Percentiles rank a stretch among this genome's conserved stretches.
Evolutionary conservation across 2,329 filamentous ascomycete species (phyloP).

Genomic region (Colletotrichum sp.): DNA sequence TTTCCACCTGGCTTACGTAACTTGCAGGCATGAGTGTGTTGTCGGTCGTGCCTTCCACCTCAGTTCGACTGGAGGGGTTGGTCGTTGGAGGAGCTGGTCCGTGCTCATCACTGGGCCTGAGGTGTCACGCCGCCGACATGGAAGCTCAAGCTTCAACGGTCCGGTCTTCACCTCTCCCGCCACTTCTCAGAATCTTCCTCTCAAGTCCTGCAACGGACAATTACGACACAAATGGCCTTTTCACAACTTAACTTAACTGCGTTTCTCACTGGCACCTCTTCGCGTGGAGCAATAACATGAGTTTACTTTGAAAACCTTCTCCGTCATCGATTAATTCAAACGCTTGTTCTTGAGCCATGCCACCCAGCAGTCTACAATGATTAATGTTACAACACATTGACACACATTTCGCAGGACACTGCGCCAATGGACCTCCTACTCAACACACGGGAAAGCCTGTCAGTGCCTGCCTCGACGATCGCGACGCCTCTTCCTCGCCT

Average conservation of each 20-base stretch:
- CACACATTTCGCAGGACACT: background rate
- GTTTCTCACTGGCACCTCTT: background rate
- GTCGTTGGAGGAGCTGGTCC: background rate
- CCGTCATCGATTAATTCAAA: background rate
- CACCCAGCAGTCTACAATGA: conserved; percentile 8
- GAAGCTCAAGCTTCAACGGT: background rate
- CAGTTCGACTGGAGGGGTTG: background rate
- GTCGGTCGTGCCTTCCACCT: background rate
- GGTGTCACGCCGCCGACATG: background rate
- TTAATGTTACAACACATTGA: conserved; percentile 9
- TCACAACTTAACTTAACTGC: background rate
- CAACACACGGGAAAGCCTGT: conserved; percentile 5
- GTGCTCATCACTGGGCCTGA: background rate
- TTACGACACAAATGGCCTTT: background rate
- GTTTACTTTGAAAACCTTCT: background rate
- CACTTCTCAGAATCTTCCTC: background rate
- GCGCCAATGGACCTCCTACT: background rate
- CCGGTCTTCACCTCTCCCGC: background rate
- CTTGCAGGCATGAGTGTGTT: background rate
- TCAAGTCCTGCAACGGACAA: background rate
- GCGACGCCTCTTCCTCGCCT: conserved; percentile 67
- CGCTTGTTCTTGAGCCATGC: conserved; percentile 18
- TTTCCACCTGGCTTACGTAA: background rate
- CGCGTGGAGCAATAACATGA: background rate
- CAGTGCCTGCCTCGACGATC: conserved; percentile 58